These are phyloP conservation scores for Triticum dicoccoides DNA, from an alignment of 176 grass and related monocot species.

Conservation along the genomic window DNA sequence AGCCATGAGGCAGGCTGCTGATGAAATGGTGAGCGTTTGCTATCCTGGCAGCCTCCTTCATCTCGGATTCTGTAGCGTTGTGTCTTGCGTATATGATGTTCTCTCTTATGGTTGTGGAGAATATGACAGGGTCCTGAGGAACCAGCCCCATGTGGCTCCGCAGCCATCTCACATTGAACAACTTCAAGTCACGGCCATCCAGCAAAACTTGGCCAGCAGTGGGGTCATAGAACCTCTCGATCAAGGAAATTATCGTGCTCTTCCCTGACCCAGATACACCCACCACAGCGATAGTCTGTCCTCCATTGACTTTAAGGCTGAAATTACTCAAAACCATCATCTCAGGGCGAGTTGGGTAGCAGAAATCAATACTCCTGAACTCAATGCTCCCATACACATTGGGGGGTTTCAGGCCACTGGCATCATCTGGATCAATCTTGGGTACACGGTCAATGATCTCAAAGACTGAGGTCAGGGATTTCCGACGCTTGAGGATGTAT, in stretches of 20 bases:
- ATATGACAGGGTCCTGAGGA: constrained; percentile 97
- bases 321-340: constrained; percentile 91
- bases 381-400: constrained; percentile 97
- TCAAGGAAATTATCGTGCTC: constrained; percentile 88
- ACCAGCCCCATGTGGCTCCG: constrained; percentile 90
- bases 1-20: constrained; percentile 93
- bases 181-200: constrained; percentile 89
- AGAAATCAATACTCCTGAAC: constrained; percentile 87
- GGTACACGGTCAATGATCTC: constrained; percentile 87
- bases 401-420: constrained; percentile 80
- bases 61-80: constrained; percentile 91
- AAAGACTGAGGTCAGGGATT: constrained; percentile 81
- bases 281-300: constrained; percentile 93
- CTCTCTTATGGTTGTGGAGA: constrained; percentile 96
- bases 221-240: constrained; percentile 95
- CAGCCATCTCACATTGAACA: constrained; percentile 97
- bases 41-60: constrained; percentile 96
- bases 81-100: constrained; percentile 97
- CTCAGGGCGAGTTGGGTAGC: constrained; percentile 82
- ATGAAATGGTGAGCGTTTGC: constrained; percentile 98
- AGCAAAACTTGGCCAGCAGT: constrained; percentile 78
- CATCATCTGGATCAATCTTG: constrained; percentile 94
- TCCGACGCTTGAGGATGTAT: constrained; percentile 87
- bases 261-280: constrained; percentile 96
- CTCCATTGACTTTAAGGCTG: constrained; percentile 83